Conservation (phyloP, 805 yeast genomes). For the Monosporozyma yasuniensis region DNA sequence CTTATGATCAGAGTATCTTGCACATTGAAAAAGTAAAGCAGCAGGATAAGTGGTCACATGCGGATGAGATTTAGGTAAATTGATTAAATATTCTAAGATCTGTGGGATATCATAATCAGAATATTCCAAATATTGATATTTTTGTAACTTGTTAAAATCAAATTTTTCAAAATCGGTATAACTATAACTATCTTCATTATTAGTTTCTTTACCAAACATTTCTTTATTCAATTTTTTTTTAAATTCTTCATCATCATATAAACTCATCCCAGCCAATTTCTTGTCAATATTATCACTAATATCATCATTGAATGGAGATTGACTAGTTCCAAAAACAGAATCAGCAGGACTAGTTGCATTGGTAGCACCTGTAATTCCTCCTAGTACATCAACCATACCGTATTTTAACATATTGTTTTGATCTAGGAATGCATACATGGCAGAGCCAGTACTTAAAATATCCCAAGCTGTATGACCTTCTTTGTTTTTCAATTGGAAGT, state of each 20-base stretch:
- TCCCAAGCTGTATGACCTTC: conserved; percentile 39
- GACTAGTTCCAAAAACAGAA: neutral
- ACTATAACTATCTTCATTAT: conserved; percentile 5
- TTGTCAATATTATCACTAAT: conserved; percentile 28
- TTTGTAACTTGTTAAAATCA: conserved; percentile 46
- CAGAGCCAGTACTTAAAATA: conserved; percentile 46
- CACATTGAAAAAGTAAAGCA: conserved; percentile 55
- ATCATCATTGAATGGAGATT: neutral
- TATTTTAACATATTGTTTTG: conserved; percentile 38
- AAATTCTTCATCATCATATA: conserved; percentile 5
- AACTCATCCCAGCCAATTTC: conserved; percentile 33
- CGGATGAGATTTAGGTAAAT: conserved; percentile 47
- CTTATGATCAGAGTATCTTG: conserved; percentile 57
- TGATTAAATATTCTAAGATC: conserved; percentile 52
- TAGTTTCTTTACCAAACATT: neutral
- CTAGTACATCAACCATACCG: neutral
- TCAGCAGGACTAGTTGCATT: neutral
- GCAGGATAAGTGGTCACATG: conserved; percentile 50
- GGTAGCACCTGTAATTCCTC: neutral
- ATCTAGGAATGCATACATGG: conserved; percentile 50
- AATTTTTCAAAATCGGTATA: conserved; percentile 26
- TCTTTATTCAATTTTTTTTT: neutral
- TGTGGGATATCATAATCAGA: conserved; percentile 64
- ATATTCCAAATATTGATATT: conserved; percentile 54
- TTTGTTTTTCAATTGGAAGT: conserved; percentile 33